Base-by-base conservation (phyloP, 768 basidiomycete genomes). In the Dentipellis sp. region DNA sequence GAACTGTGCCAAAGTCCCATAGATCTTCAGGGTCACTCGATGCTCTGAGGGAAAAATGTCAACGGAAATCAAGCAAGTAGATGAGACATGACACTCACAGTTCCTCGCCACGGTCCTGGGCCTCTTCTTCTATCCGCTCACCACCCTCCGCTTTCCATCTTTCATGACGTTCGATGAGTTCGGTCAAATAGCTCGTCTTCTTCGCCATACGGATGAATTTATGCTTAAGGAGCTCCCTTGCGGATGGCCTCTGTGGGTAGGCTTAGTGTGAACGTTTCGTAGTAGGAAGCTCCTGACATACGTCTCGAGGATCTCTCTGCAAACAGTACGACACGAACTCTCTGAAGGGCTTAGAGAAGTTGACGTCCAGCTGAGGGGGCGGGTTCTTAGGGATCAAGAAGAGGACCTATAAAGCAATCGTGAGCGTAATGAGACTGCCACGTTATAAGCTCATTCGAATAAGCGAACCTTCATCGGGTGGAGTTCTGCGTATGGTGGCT, bases 311-410 rank as follows among this genome's bases (percentile, higher is more conserved):
- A 73, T 99, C 97, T 47, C 97, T 80, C 63, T 95, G 93, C 39
- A 99, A 73, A 70, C 97, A 99, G 57, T 85, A 85, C 0, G 89
- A 76, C 12, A 99, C 91, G 68, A 99, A 99, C 56, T 98, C 97
- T 63, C 85, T 79, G 75, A 99, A 99, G 4, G 88, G 78, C 65
- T 91, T 92, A 2, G 92, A 92, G 72, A 97, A 99, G 61, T 84
- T 84, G 36, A 84, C 86, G 59, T 97, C 97, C 45, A 99, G 75
- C 19, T 79, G 80, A 10, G 97, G 97, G 1, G 97, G 97, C 2
- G 91, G 84, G 63, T 98, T 98, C 76, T 97, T 97, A 14, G 97
- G 97, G 56, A 99, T 99, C 54, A 99, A 78, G 78, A 99, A 99
- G 11, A 99, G 78, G 36, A 97, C 94, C 93, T 95, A 62, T 23